These are phyloP conservation scores for Picochlorum sp. DNA, from an alignment of 139 green algal species.

Conservation along the genomic window DNA sequence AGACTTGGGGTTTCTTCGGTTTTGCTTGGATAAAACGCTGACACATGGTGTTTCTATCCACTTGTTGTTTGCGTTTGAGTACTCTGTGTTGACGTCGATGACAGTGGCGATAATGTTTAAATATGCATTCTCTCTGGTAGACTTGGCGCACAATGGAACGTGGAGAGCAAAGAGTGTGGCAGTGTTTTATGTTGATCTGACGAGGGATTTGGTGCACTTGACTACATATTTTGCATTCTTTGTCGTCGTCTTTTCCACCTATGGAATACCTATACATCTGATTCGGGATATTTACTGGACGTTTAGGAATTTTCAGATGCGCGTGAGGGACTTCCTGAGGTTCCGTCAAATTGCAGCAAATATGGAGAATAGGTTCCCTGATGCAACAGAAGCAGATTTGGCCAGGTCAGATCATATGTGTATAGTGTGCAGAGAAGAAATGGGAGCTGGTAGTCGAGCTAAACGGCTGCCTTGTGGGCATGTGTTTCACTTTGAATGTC, in stretches of 20 bases:
- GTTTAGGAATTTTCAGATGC: slow-evolving; percentile 84
- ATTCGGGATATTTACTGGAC: slow-evolving; percentile 93
- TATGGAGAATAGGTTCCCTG: slow-evolving; percentile 81
- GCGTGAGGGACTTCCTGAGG: slow-evolving; percentile 86
- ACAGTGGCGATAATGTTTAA: slow-evolving; percentile 65
- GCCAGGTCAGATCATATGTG: slow-evolving; percentile 73
- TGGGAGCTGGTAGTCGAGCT: slow-evolving; percentile 41
- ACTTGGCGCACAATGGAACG: slow-evolving; percentile 69
- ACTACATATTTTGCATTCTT: slow-evolving; percentile 96
- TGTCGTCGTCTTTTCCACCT: slow-evolving; percentile 87
- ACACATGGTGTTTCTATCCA: slow-evolving; percentile 63
- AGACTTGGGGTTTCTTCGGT: slow-evolving; percentile 73
- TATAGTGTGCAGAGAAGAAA: slow-evolving; percentile 97
- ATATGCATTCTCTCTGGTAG: slow-evolving; percentile 37
- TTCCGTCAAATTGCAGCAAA: slow-evolving; percentile 78
- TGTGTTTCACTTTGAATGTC: slow-evolving; percentile 92
- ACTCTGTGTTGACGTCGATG: slow-evolving; percentile 68
- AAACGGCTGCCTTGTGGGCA: slow-evolving; percentile 93
- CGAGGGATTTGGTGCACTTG: slow-evolving; percentile 93
- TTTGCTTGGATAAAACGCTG: slow-evolving; percentile 59
- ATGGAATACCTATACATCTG: slow-evolving; percentile 92
- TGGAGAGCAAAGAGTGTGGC: slow-evolving; percentile 79
- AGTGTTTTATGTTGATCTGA: slow-evolving; percentile 96
- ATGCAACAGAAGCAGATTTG: slow-evolving; percentile 82
- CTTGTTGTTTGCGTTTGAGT: slow-evolving; percentile 98